Conservation (phyloP, 495 filamentous ascomycete species). For the Poronia punctata region DNA sequence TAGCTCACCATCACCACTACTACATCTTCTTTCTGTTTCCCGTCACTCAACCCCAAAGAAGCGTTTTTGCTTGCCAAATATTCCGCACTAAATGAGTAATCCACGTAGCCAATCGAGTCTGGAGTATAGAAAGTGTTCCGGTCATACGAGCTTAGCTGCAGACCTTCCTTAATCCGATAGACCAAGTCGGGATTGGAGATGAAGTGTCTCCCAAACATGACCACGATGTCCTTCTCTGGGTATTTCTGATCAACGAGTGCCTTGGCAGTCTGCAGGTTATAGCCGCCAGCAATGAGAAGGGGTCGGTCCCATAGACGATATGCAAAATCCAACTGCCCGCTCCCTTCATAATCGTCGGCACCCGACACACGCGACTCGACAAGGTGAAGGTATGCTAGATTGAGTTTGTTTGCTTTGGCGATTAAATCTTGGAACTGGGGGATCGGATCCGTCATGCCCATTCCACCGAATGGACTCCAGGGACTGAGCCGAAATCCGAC, state of each 20-base stretch:
- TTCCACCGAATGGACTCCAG: constrained; percentile 54
- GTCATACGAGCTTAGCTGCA: constrained; percentile 47
- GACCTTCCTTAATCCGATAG: constrained; percentile 47
- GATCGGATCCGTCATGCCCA: constrained; percentile 44
- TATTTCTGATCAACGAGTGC: constrained; percentile 45
- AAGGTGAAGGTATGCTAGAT: constrained; percentile 57
- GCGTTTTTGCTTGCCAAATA: too few species aligned
- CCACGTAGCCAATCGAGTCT: constrained; percentile 50
- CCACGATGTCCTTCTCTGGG: constrained; percentile 38
- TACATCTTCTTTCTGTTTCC: too few species aligned
- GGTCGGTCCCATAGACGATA: constrained; percentile 20
- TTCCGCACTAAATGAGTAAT: constrained; percentile 43
- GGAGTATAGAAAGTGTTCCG: constrained; percentile 50
- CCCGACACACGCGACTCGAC: constrained; percentile 40
- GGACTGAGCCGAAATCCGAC: constrained; percentile 57
- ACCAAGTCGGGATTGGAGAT: constrained; percentile 63
- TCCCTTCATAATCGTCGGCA: neutral
- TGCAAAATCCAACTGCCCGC: constrained; percentile 16
- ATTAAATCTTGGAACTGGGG: constrained; percentile 53
- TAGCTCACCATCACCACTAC: too few species aligned
- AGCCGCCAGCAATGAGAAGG: constrained; percentile 22
- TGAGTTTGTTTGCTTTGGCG: constrained; percentile 37
- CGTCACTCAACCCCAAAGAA: too few species aligned
- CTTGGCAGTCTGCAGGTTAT: constrained; percentile 22
- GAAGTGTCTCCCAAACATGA: constrained; percentile 53